Conservation (phyloP, 2,329 filamentous ascomycete genomes). For the Hypoxylon sp. region DNA sequence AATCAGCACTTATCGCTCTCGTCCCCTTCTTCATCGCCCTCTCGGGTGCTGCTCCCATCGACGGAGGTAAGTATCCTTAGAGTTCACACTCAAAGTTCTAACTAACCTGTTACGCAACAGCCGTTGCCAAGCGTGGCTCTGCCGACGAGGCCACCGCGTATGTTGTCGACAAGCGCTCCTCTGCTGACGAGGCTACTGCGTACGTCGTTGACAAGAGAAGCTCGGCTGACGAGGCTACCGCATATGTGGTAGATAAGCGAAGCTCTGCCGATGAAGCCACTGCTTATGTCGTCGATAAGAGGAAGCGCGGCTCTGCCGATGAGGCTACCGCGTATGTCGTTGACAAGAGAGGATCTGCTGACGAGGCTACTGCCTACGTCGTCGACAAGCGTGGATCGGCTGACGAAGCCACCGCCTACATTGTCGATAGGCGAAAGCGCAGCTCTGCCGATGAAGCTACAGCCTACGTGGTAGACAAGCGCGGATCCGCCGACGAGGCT, state of each 20-base stretch:
- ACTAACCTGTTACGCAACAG: background rate
- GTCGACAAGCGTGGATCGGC: conserved; percentile 6
- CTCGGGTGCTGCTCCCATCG: conserved; percentile 4
- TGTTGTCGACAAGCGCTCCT: conserved; percentile 7
- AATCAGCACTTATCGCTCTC: conserved; percentile 9
- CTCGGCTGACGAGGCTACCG: conserved; percentile 7
- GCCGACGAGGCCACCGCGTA: conserved; percentile 5
- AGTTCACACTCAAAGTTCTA: background rate
- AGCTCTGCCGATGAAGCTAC: conserved; percentile 10
- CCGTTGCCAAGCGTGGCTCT: conserved; percentile 1
- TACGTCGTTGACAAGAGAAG: conserved; percentile 9
- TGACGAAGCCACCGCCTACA: conserved; percentile 6
- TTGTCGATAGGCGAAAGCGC: conserved; percentile 4
- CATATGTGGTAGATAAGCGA: conserved; percentile 7
- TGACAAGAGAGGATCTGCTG: conserved; percentile 2
- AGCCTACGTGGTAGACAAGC: conserved; percentile 6
- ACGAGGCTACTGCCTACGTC: conserved; percentile 5
- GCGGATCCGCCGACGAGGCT: conserved; percentile 1
- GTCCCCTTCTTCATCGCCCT: conserved; percentile 9
- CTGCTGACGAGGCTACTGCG: conserved; percentile 8
- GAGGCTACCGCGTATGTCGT: conserved; percentile 7
- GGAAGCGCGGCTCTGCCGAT: conserved; percentile 9
- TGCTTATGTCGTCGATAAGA: conserved; percentile 5
- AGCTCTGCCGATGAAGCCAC: conserved; percentile 10
- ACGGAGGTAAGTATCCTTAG: background rate